Evolutionary conservation across 2,329 filamentous ascomycete species (phyloP).

Genomic region (Monosporascus sp.): DNA sequence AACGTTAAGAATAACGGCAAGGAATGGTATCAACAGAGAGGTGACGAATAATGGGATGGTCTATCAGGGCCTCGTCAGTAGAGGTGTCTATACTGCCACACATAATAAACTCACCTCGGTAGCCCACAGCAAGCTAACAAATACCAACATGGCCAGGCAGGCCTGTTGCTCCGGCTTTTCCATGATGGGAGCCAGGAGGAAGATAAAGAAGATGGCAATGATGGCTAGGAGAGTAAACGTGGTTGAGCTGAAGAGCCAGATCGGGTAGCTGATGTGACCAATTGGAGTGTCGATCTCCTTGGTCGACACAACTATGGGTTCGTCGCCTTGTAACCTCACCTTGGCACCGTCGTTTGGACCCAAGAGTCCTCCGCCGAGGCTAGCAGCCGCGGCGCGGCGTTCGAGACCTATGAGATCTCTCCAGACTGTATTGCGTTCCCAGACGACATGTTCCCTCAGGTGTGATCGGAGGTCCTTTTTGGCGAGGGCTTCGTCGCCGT

Average conservation of each 20-base stretch:
- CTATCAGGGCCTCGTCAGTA: conserved; percentile 33
- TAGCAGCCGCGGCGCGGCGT: conserved; percentile 88
- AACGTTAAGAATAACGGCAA: conserved; percentile 81
- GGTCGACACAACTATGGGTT: conserved; percentile 53
- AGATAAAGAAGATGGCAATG: conserved; percentile 64
- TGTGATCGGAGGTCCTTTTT: conserved; percentile 85
- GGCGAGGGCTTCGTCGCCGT: conserved; percentile 70
- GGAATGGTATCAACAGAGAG: conserved; percentile 85
- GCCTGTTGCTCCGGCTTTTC: conserved; percentile 87
- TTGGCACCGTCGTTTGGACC: conserved; percentile 65
- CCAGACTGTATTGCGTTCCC: conserved; percentile 99
- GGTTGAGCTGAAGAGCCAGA: conserved; percentile 78
- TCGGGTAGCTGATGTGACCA: conserved; percentile 68
- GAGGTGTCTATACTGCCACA: background rate
- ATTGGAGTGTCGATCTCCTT: conserved; percentile 76
- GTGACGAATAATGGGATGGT: conserved; percentile 97
- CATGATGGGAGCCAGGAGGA: conserved; percentile 79
- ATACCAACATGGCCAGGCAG: conserved; percentile 86
- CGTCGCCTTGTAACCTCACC: conserved; percentile 78
- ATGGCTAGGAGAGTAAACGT: conserved; percentile 72
- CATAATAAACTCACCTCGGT: conserved; percentile 64
- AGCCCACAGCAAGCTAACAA: conserved; percentile 92
- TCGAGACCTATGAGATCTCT: conserved; percentile 98
- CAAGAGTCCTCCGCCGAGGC: conserved; percentile 78
- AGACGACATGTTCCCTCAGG: conserved; percentile 92